phyloP scores from a whole-genome alignment of 495 filamentous ascomycete genomes.

The Astrocystis sublimbata region DNA sequence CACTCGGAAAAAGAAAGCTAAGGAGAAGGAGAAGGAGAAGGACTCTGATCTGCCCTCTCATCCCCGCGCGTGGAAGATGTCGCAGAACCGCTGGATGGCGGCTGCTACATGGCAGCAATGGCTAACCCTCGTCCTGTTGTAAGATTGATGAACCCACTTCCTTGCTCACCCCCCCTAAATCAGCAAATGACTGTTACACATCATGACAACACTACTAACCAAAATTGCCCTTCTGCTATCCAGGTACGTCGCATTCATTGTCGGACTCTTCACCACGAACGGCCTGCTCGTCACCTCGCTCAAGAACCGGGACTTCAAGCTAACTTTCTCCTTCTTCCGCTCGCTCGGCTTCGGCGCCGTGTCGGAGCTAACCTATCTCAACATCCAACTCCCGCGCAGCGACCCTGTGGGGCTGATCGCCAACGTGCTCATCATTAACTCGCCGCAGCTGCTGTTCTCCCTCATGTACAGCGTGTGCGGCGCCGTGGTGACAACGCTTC shows the following conservation, averaged over 20 bases:
- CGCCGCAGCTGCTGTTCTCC: slow-evolving; percentile 47
- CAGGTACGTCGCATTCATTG: slow-evolving; percentile 16
- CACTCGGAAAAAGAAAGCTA: not conserved
- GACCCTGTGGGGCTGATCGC: slow-evolving; percentile 22
- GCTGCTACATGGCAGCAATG: slow-evolving; percentile 17
- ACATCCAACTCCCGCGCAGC: slow-evolving; percentile 8
- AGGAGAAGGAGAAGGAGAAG: not conserved
- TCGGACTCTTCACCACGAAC: not conserved
- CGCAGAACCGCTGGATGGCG: slow-evolving; percentile 10
- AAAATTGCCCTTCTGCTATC: not conserved
- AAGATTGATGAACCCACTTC: not conserved
- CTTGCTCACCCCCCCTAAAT: not conserved
- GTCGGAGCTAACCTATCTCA: slow-evolving; percentile 26
- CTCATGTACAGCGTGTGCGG: slow-evolving; percentile 40
- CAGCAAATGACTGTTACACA: not conserved
- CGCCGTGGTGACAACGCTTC: slow-evolving; percentile 14
- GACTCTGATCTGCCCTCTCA: not conserved
- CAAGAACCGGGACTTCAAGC: slow-evolving; percentile 16
- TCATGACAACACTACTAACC: too few relatives aligned
- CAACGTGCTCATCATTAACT: slow-evolving; percentile 41
- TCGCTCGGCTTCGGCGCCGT: slow-evolving; percentile 35
- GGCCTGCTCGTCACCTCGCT: slow-evolving; percentile 7
- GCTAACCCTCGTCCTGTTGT: slow-evolving; percentile 8
- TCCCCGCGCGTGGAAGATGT: slow-evolving; percentile 12
- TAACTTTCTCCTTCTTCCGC: slow-evolving; percentile 19